Evolutionary conservation across 164 flowering plant genomes (phyloP).

Genomic region (Dillenia turbinata): DNA sequence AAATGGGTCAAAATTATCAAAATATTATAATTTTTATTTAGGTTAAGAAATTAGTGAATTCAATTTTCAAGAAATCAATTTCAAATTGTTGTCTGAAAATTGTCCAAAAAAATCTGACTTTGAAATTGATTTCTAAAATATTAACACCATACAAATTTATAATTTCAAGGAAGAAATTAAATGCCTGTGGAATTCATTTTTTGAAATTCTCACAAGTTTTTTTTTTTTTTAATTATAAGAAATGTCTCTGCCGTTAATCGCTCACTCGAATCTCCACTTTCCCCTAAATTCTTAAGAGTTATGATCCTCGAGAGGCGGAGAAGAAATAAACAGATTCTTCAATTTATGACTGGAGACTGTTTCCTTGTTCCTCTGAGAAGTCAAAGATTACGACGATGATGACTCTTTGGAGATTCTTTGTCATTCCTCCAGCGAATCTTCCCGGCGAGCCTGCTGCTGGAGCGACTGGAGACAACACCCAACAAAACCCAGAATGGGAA

Average conservation of each 20-base stretch:
- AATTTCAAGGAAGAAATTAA: too few species aligned
- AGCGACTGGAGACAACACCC: conserved; percentile 29
- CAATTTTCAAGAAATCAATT: too few species aligned
- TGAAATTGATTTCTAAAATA: too few species aligned
- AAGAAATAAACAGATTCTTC: conserved; percentile 70
- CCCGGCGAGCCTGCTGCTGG: conserved; percentile 26
- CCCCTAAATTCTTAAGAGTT: neutral
- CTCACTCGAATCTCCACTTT: neutral
- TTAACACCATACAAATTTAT: too few species aligned
- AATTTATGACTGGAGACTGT: conserved; percentile 35
- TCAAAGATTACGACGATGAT: conserved; percentile 8
- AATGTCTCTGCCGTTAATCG: conserved; percentile 13
- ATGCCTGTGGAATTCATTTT: too few species aligned
- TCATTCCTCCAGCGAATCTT: conserved; percentile 14
- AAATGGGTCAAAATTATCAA: too few species aligned
- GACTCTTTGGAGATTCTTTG: conserved; percentile 5
- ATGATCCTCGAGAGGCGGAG: conserved; percentile 34
- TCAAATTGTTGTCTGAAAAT: too few species aligned
- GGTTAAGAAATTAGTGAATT: too few species aligned
- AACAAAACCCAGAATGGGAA: neutral
- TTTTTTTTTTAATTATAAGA: neutral
- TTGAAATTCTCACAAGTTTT: too few species aligned
- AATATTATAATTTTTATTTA: too few species aligned
- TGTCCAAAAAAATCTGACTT: too few species aligned
- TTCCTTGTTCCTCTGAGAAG: conserved; percentile 4